These are phyloP conservation scores for Urostyla sp. DNA, from an alignment of 73 alveolate species.

Conservation along the genomic window DNA sequence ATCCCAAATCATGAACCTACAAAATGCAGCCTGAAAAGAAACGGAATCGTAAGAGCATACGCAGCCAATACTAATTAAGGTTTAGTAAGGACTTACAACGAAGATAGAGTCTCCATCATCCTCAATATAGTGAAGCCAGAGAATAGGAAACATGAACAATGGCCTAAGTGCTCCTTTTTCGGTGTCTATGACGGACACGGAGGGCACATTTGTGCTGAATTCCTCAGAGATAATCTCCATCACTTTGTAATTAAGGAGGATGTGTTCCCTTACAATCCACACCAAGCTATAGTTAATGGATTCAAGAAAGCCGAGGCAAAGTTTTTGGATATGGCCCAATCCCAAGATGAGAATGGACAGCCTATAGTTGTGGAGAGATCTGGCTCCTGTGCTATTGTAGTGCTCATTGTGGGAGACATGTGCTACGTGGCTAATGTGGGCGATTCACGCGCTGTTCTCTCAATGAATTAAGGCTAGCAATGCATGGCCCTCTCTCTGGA, in stretches of 20 bases:
- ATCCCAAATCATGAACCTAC: constrained; percentile 78
- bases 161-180: constrained; percentile 86
- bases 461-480: constrained; percentile 77
- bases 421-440: constrained; percentile 98
- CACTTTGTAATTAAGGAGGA: constrained; percentile 61
- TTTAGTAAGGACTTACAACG: constrained; percentile 88
- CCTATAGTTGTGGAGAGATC: constrained; percentile 49
- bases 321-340: constrained; percentile 57
- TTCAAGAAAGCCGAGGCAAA: constrained; percentile 66
- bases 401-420: constrained; percentile 70
- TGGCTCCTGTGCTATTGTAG: constrained; percentile 78
- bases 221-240: constrained; percentile 79
- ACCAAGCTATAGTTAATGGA: constrained; percentile 70
- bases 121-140: constrained; percentile 82
- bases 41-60: constrained; percentile 92
- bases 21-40: constrained; percentile 73
- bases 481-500: constrained; percentile 77
- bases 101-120: constrained; percentile 88
- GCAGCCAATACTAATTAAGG: constrained; percentile 95
- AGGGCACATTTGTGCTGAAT: constrained; percentile 82
- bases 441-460: constrained; percentile 94
- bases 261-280: constrained; percentile 78
- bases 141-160: constrained; percentile 67
- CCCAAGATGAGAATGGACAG: constrained; percentile 33
- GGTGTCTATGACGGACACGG: constrained; percentile 92